These are phyloP conservation scores for Gypsophila paniculata DNA, from an alignment of 179 eudicot species.

Conservation along the genomic window DNA sequence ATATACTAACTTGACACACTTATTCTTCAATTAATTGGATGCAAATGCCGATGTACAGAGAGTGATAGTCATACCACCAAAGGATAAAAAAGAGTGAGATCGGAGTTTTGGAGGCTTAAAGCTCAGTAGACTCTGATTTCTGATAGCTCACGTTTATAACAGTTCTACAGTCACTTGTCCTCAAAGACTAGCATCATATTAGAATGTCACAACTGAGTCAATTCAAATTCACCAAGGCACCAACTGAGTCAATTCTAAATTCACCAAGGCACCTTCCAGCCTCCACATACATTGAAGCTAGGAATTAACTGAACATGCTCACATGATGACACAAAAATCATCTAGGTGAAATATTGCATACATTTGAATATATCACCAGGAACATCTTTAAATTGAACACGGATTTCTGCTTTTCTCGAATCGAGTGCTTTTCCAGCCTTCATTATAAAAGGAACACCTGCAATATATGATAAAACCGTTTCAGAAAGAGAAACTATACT, in stretches of 20 bases:
- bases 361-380: slow-evolving; percentile 96
- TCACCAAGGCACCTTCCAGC: neutral
- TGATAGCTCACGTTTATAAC: too few relatives aligned
- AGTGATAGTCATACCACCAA: too few relatives aligned
- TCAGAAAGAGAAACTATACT: slow-evolving; percentile 1
- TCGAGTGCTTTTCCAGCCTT: slow-evolving; percentile 93
- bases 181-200: too few relatives aligned
- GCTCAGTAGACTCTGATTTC: too few relatives aligned
- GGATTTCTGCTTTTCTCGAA: slow-evolving; percentile 93
- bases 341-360: slow-evolving; percentile 30
- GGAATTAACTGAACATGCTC: neutral
- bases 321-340: neutral
- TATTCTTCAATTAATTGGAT: neutral
- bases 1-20: neutral
- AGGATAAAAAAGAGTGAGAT: too few relatives aligned
- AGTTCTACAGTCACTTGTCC: too few relatives aligned
- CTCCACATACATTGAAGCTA: neutral
- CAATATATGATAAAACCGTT: slow-evolving; percentile 3
- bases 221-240: neutral
- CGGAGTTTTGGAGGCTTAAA: too few relatives aligned
- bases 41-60: neutral
- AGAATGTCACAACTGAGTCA: neutral
- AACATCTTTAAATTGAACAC: slow-evolving; percentile 93
- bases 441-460: slow-evolving; percentile 93
- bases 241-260: too few relatives aligned